Conservation (phyloP, 495 filamentous ascomycete species). For the Trichoderma gamsii region DNA sequence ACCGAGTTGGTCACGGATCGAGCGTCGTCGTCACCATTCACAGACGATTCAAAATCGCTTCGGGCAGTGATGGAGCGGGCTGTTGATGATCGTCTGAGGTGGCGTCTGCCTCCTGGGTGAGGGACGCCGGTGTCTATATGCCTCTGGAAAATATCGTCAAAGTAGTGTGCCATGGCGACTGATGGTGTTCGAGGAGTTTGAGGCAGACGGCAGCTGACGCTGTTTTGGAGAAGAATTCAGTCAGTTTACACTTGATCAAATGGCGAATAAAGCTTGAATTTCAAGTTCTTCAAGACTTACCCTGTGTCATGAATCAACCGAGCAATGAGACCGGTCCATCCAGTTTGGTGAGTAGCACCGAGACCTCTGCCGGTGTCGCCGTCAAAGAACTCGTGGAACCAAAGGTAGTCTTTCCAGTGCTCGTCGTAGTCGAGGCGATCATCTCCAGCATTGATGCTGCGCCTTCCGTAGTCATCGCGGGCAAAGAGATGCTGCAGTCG, state of each 20-base stretch:
- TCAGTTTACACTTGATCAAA: background rate
- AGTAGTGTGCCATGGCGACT: slow-evolving; percentile 81
- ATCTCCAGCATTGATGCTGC: slow-evolving; percentile 76
- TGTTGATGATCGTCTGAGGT: slow-evolving; percentile 74
- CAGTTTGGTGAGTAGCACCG: slow-evolving; percentile 90
- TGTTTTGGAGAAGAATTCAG: slow-evolving; percentile 31
- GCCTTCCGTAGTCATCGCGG: slow-evolving; percentile 71
- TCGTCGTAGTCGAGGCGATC: slow-evolving; percentile 84
- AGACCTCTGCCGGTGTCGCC: slow-evolving; percentile 84
- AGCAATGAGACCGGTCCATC: slow-evolving; percentile 94
- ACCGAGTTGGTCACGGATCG: slow-evolving; percentile 25
- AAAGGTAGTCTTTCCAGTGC: slow-evolving; percentile 87
- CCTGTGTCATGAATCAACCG: slow-evolving; percentile 97
- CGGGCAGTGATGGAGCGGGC: slow-evolving; percentile 76
- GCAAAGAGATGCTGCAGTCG: slow-evolving; percentile 88
- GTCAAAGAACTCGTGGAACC: slow-evolving; percentile 97
- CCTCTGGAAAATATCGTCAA: slow-evolving; percentile 80
- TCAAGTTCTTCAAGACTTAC: slow-evolving; percentile 42
- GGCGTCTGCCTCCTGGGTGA: slow-evolving; percentile 35
- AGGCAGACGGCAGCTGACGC: slow-evolving; percentile 83
- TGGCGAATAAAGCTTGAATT: background rate
- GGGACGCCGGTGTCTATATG: slow-evolving; percentile 29
- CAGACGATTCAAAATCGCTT: slow-evolving; percentile 64
- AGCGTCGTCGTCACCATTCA: slow-evolving; percentile 31
- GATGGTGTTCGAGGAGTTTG: slow-evolving; percentile 86